phyloP scores from a whole-genome alignment of 140 eudicot genomes.

The Eryngium alpinum region DNA sequence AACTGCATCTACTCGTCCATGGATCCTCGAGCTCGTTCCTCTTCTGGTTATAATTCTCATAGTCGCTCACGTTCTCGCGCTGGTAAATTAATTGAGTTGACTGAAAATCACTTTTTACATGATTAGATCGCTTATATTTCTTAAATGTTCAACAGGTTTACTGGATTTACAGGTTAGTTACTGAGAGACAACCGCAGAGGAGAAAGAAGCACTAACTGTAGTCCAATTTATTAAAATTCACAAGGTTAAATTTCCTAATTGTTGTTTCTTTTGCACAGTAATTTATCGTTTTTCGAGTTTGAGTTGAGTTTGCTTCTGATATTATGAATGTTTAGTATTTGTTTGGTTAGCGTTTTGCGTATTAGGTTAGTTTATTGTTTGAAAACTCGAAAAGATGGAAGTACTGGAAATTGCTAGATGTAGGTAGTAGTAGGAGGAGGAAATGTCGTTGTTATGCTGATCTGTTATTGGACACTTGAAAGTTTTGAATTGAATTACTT shows the following conservation, averaged over 20 bases:
- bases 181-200: conserved; percentile 65
- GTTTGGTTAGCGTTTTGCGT: too few relatives aligned
- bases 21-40: conserved; percentile 73
- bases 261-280: too few relatives aligned
- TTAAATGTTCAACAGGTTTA: conserved; percentile 40
- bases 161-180: conserved; percentile 83
- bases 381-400: too few relatives aligned
- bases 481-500: too few relatives aligned
- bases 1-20: conserved; percentile 39
- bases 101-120: background rate
- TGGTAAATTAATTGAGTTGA: conserved; percentile 37
- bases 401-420: too few relatives aligned
- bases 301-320: too few relatives aligned
- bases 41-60: conserved; percentile 65
- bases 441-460: too few relatives aligned
- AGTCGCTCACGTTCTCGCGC: conserved; percentile 72
- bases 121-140: background rate
- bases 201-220: conserved; percentile 57
- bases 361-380: too few relatives aligned
- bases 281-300: too few relatives aligned
- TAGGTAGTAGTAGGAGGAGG: too few relatives aligned
- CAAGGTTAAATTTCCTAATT: background rate
- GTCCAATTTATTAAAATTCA: background rate
- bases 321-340: too few relatives aligned
- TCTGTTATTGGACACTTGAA: too few relatives aligned